A percentile compares a stretch with the other conserved stretches of the same genome.
Evolutionary conservation across 140 eudicot genomes (phyloP).

Genomic region (Oenanthe javanica): DNA sequence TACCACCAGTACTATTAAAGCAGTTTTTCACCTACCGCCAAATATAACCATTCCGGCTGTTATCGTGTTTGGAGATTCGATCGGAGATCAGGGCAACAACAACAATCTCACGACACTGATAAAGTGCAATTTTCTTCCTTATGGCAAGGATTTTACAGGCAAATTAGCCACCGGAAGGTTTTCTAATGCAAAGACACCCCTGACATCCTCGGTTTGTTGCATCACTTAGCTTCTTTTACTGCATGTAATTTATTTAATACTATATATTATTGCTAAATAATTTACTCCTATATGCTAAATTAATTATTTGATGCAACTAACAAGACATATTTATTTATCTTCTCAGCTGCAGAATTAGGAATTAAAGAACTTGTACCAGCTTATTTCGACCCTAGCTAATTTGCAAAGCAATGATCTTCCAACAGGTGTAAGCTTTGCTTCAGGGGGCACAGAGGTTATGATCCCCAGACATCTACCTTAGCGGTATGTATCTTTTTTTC

Average conservation of each 20-base stretch:
- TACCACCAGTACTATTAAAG: background rate
- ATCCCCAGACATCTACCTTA: constrained; percentile 49
- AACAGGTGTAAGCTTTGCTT: constrained; percentile 79
- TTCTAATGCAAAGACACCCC: constrained; percentile 43
- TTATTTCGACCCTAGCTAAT: constrained; percentile 48
- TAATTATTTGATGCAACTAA: background rate
- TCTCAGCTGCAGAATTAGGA: constrained; percentile 32
- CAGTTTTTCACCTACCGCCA: background rate
- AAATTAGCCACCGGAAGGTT: constrained; percentile 45
- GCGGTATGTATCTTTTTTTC: constrained; percentile 22
- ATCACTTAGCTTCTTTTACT: background rate
- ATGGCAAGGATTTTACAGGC: constrained; percentile 35
- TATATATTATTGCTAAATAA: background rate
- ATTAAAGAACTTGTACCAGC: constrained; percentile 58
- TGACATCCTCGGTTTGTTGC: constrained; percentile 30
- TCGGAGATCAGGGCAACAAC: constrained; percentile 42
- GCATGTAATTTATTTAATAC: background rate
- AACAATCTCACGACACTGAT: constrained; percentile 16
- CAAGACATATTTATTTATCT: background rate
- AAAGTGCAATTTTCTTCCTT: constrained; percentile 34
- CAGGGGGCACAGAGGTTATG: constrained; percentile 80
- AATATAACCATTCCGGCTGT: constrained; percentile 22
- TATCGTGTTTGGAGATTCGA: constrained; percentile 41
- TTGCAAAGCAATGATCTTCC: constrained; percentile 32
- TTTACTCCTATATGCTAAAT: background rate